These are phyloP conservation scores for Colletotrichum sp. DNA, from an alignment of 2,329 filamentous ascomycete species.

Conservation along the genomic window DNA sequence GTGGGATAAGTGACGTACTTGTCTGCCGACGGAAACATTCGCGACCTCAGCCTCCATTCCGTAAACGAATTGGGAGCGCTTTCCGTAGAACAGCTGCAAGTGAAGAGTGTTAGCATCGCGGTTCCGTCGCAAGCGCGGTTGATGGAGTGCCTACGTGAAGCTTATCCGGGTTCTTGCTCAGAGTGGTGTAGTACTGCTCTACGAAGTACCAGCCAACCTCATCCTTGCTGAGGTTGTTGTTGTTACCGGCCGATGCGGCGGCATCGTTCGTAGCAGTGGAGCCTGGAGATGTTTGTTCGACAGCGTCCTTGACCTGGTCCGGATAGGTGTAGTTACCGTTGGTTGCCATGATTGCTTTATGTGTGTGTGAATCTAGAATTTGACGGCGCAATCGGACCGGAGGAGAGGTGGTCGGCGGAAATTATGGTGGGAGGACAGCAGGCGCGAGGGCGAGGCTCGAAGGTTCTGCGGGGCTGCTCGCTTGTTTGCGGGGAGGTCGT, in stretches of 20 bases:
- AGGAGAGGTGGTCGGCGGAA: not conserved
- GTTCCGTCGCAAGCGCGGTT: not conserved
- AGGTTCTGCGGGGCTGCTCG: constrained; percentile 11
- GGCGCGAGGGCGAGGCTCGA: constrained; percentile 10
- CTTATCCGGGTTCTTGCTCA: constrained; percentile 93
- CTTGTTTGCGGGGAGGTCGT: not conserved
- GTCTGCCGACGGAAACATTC: constrained; percentile 84
- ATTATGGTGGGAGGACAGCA: not conserved
- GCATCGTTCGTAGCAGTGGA: constrained; percentile 38
- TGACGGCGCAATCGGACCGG: constrained; percentile 13
- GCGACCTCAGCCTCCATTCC: constrained; percentile 90
- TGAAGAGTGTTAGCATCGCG: not conserved
- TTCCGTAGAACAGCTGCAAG: constrained; percentile 88
- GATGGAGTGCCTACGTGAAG: constrained; percentile 68
- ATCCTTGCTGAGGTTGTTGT: constrained; percentile 73
- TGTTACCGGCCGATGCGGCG: constrained; percentile 32
- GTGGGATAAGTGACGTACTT: constrained; percentile 60
- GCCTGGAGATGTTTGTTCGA: constrained; percentile 43
- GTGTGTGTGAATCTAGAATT: not conserved
- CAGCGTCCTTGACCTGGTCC: constrained; percentile 43
- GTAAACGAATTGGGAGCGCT: constrained; percentile 92
- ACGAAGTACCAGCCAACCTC: constrained; percentile 99
- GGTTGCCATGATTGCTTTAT: constrained; percentile 53
- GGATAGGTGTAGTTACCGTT: constrained; percentile 58
- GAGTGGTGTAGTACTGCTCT: constrained; percentile 97